Evolutionary conservation across 257 asterid genomes (phyloP), one percentile per base, ranked within the genome.

Genomic region (Anisodus tanguticus): DNA sequence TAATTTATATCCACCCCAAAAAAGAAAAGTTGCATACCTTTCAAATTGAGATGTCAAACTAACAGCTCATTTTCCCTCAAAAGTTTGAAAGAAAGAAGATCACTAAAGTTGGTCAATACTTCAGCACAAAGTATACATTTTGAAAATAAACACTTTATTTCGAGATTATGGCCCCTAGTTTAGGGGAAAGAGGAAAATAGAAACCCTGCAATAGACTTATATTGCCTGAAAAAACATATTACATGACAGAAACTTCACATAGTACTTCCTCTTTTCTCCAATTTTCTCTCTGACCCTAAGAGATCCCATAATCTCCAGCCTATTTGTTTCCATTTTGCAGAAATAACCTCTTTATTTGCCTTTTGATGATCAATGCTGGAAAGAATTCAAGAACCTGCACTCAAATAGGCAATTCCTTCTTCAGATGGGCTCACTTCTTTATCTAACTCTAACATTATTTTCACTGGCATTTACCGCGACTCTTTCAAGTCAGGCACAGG

Each of bases 401-500:
- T 68, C 58, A 54, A 74, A 60, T 31, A 47, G 64, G 53, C 63
- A 62, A 19, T n/a, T 54, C 49, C 85, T 64, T 47, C 89, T 59
- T 79, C 87, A 85, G 83, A 93, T 93, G 98, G 90, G 83, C 81
- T 86, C 86, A 43, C 59, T 49, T 84, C 78, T 84, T 63, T 74
- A 88, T 37, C 79, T 87, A 81, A 54, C 89, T 63, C 85, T 95
- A 13, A 6, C 90, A 22, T 72, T 90, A 62, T 84, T 88, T 17
- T 87, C 90, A 59, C 12, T 89, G 3, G 78, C 91, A 57, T 83
- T 88, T 9, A 83, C 86, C 35, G 68, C 79, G 79, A 19, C 84
- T 84, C 49, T 82, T 45, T 57, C 84, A 71, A 57, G 70, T 39
- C 64, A 86, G 84, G 60, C 84, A 63, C 94, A 89, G 86, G 90